Percentiles rank a stretch among this genome's conserved stretches.
These are phyloP conservation scores for Tulasnella sp. DNA, from an alignment of 768 basidiomycete species.

Conservation along the genomic window DNA sequence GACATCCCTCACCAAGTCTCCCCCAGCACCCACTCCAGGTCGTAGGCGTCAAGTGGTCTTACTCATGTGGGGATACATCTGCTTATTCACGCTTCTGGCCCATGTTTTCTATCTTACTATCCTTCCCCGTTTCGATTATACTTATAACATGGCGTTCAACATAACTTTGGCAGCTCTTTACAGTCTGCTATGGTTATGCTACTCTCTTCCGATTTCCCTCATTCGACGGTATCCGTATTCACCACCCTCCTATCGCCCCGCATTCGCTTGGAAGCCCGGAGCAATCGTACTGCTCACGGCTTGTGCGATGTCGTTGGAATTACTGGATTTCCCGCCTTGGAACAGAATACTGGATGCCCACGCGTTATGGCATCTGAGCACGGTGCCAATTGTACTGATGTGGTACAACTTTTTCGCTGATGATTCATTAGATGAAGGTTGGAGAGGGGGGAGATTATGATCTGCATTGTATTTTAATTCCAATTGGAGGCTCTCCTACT, in stretches of 20 bases:
- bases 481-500: too few relatives aligned
- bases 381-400: conserved; percentile 55
- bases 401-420: conserved; percentile 81
- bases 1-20: conserved; percentile 18
- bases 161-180: conserved; percentile 60
- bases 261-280: conserved; percentile 31
- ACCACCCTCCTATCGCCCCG: conserved; percentile 40
- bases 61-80: conserved; percentile 38
- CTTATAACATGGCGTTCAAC: conserved; percentile 86
- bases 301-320: conserved; percentile 61
- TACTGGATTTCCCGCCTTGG: conserved; percentile 84
- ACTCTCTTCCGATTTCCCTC: conserved; percentile 43
- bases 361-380: conserved; percentile 82
- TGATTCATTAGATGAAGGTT: conserved; percentile 58
- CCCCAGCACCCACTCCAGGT: conserved; percentile 20
- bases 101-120: conserved; percentile 72
- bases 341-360: conserved; percentile 75
- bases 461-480: too few relatives aligned
- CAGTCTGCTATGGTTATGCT: conserved; percentile 70
- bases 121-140: conserved; percentile 75
- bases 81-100: conserved; percentile 41
- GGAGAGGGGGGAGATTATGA: conserved; percentile 30
- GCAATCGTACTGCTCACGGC: conserved; percentile 58
- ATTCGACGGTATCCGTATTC: conserved; percentile 42
- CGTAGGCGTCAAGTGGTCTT: conserved; percentile 22